Conservation (phyloP, 495 filamentous ascomycete genomes). For the Hypoxylon lenormandii region DNA sequence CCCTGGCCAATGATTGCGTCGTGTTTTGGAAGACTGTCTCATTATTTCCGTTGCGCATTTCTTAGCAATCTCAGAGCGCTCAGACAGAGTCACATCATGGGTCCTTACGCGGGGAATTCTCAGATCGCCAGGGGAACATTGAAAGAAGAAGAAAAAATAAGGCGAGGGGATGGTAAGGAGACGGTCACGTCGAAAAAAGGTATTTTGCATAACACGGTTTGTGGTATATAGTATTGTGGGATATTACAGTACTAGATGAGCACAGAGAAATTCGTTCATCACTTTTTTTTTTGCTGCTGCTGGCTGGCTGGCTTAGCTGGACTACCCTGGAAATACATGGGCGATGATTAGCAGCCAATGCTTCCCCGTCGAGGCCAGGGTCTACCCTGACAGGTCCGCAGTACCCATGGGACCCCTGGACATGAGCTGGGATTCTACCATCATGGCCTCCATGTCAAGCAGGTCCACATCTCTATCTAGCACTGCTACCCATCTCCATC, state of each 20-base stretch:
- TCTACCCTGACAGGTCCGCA: conserved; percentile 49
- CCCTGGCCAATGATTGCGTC: conserved; percentile 45
- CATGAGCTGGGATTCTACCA: conserved; percentile 41
- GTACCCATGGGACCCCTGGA: conserved; percentile 47
- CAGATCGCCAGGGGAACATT: conserved; percentile 40
- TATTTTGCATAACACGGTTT: conserved; percentile 29
- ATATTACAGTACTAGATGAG: conserved; percentile 38
- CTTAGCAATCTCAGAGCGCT: conserved; percentile 47
- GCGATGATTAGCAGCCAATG: conserved; percentile 54
- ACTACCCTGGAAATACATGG: conserved; percentile 49
- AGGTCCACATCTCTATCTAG: conserved; percentile 47
- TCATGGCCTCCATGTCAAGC: conserved; percentile 44
- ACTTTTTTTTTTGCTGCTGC: too few relatives aligned
- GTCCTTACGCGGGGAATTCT: conserved; percentile 46
- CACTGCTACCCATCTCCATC: conserved; percentile 48
- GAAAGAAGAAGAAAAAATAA: conserved; percentile 6
- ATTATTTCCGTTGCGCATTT: conserved; percentile 51
- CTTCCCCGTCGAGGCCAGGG: conserved; percentile 50
- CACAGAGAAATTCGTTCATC: conserved; percentile 40
- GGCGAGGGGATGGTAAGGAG: conserved; percentile 6
- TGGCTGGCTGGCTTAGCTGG: conserved; percentile 26
- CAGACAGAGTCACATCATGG: conserved; percentile 44
- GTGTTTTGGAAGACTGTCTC: conserved; percentile 48
- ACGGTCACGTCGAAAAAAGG: conserved; percentile 14
- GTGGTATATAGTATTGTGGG: conserved; percentile 36